Percentiles rank a stretch among this genome's conserved stretches.
phyloP scores from a whole-genome alignment of 257 asterid species.

The Craterostigma plantagineum region DNA sequence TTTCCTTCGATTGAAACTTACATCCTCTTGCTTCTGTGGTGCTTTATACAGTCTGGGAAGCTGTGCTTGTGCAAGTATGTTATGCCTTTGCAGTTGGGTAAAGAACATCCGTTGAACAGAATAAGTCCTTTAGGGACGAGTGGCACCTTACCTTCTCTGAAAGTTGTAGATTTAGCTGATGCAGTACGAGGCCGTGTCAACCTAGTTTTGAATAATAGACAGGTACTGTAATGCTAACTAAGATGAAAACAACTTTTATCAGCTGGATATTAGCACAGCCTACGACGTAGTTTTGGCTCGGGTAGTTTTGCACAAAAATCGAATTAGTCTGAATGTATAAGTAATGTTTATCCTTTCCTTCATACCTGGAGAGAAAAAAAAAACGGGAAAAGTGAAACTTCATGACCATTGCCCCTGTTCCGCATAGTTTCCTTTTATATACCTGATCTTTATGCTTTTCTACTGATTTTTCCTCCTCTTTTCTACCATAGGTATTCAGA shows the following conservation, averaged over 20 bases:
- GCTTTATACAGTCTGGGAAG: slow-evolving; percentile 54
- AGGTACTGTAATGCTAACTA: slow-evolving; percentile 31
- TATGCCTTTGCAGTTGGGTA: slow-evolving; percentile 35
- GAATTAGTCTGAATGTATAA: no score
- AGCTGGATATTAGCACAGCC: no score
- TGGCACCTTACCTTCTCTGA: slow-evolving; percentile 20
- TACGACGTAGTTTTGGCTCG: no score
- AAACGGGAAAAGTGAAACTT: no score
- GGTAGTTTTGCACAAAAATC: no score
- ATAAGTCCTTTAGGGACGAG: slow-evolving; percentile 16
- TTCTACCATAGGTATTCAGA: slow-evolving; percentile 46
- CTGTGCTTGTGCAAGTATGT: slow-evolving; percentile 69
- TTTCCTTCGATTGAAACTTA: no score
- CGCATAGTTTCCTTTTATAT: no score
- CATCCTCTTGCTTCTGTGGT: no score
- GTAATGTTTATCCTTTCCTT: no score
- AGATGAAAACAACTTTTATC: no score
- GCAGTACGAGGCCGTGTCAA: slow-evolving; percentile 76
- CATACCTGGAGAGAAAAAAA: no score
- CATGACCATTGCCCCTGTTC: no score
- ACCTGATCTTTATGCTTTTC: neutral
- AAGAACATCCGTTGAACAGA: slow-evolving; percentile 18
- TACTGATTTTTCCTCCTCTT: slow-evolving; percentile 2
- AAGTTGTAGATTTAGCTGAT: slow-evolving; percentile 55
- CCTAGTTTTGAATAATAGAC: slow-evolving; percentile 42